A percentile compares a stretch with the other conserved stretches of the same genome.
Evolutionary conservation across 306 rosid species (phyloP).

Genomic region (Prinsepia uniflora): DNA sequence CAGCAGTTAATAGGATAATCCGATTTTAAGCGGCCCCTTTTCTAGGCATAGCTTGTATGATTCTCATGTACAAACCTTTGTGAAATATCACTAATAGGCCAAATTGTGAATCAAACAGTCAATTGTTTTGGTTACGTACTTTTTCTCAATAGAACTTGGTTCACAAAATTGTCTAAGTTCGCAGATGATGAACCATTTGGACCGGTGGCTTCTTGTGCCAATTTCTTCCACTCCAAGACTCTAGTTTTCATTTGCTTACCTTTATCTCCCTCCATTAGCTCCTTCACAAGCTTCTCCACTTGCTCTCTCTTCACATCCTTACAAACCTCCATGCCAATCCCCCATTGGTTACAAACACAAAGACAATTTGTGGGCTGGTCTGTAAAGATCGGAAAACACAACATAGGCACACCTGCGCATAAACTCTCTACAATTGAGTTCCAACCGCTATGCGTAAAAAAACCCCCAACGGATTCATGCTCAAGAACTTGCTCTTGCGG

Average conservation of each 20-base stretch:
- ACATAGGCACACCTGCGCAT: conserved; percentile 9
- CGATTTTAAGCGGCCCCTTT: too few species aligned
- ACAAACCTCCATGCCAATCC: background rate
- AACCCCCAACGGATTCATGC: conserved; percentile 14
- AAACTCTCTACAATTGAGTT: conserved; percentile 17
- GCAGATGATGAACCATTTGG: background rate
- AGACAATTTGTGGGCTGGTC: conserved; percentile 4
- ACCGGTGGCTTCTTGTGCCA: background rate
- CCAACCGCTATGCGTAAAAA: conserved; percentile 19
- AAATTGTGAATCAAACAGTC: too few species aligned
- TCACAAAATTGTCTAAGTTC: conserved; percentile 4
- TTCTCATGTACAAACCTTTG: too few species aligned
- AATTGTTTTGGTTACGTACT: background rate
- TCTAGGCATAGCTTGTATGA: too few species aligned
- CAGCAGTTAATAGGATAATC: too few species aligned
- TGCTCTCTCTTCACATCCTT: conserved; percentile 6
- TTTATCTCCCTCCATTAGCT: conserved; percentile 1
- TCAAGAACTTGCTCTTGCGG: conserved; percentile 16
- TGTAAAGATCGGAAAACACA: background rate
- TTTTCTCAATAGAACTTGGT: background rate
- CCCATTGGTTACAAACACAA: background rate
- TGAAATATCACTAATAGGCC: too few species aligned
- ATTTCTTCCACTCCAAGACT: conserved; percentile 4
- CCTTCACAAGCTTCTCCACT: background rate
- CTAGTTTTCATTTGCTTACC: background rate